Evolutionary conservation across 2,329 filamentous ascomycete genomes (phyloP).

Genomic region (Botrytis paeoniae): DNA sequence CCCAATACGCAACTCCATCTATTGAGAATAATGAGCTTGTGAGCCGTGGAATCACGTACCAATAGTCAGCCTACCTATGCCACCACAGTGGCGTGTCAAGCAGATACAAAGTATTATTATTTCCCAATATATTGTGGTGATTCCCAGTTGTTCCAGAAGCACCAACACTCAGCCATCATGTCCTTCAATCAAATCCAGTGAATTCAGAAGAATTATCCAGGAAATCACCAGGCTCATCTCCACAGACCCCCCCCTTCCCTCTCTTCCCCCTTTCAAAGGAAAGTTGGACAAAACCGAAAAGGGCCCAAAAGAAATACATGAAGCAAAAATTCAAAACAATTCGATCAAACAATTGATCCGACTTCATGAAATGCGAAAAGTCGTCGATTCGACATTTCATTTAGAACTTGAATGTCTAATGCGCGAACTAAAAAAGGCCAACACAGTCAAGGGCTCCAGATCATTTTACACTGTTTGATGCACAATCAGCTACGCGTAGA

Average conservation of each 20-base stretch:
- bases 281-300: neutral
- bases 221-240: no score
- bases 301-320: neutral
- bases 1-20: no score
- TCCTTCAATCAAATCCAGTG: neutral
- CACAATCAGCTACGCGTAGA: accelerated
- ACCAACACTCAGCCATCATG: no score
- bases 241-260: no score
- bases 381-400: neutral
- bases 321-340: neutral
- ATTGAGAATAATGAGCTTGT: no score
- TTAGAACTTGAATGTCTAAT: neutral
- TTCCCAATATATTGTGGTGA: no score
- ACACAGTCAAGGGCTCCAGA: neutral
- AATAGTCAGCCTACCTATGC: neutral
- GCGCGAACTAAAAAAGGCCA: neutral
- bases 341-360: neutral
- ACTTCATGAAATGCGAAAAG: neutral
- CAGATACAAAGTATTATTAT: no score
- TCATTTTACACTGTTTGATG: neutral
- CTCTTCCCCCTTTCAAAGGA: neutral
- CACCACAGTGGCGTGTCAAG: neutral
- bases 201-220: neutral
- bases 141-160: no score
- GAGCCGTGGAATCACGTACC: neutral